phyloP scores from a whole-genome alignment of 495 filamentous ascomycete genomes.

The Daldinia grandis region DNA sequence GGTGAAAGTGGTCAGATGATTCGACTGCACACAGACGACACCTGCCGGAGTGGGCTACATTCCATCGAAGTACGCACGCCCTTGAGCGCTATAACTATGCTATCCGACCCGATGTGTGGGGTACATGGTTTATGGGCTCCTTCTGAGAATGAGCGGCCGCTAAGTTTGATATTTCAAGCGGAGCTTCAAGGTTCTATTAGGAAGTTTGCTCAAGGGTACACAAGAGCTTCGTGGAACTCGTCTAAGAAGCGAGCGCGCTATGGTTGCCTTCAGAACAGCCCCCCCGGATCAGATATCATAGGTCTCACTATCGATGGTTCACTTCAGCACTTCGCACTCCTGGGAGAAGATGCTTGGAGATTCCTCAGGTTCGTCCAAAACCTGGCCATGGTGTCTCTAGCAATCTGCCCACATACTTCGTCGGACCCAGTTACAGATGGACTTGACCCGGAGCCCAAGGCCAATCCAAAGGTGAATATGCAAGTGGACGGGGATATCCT shows the following conservation, averaged over 20 bases:
- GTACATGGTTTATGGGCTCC: slow-evolving; percentile 63
- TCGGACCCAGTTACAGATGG: slow-evolving; percentile 32
- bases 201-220: slow-evolving; percentile 54
- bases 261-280: slow-evolving; percentile 40
- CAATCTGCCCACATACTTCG: slow-evolving; percentile 32
- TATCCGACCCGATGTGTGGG: slow-evolving; percentile 58
- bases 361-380: slow-evolving; percentile 71
- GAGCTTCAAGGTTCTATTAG: slow-evolving; percentile 59
- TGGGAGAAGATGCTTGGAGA: slow-evolving; percentile 63
- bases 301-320: slow-evolving; percentile 73
- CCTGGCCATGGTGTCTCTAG: slow-evolving; percentile 51
- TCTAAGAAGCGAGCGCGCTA: slow-evolving; percentile 38
- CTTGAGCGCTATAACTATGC: slow-evolving; percentile 46
- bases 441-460: slow-evolving; percentile 40
- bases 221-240: slow-evolving; percentile 54
- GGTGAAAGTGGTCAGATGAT: slow-evolving; percentile 37
- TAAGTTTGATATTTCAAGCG: slow-evolving; percentile 60
- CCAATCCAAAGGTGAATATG: slow-evolving; percentile 53
- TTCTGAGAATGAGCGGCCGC: slow-evolving; percentile 49
- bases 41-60: slow-evolving; percentile 48
- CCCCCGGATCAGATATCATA: slow-evolving; percentile 58
- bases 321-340: slow-evolving; percentile 66
- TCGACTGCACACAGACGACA: slow-evolving; percentile 49
- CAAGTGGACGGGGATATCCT: slow-evolving; percentile 77
- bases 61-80: slow-evolving; percentile 49